These are phyloP conservation scores for Claviceps lovelessii DNA, from an alignment of 2,329 filamentous ascomycete genomes.

Conservation along the genomic window DNA sequence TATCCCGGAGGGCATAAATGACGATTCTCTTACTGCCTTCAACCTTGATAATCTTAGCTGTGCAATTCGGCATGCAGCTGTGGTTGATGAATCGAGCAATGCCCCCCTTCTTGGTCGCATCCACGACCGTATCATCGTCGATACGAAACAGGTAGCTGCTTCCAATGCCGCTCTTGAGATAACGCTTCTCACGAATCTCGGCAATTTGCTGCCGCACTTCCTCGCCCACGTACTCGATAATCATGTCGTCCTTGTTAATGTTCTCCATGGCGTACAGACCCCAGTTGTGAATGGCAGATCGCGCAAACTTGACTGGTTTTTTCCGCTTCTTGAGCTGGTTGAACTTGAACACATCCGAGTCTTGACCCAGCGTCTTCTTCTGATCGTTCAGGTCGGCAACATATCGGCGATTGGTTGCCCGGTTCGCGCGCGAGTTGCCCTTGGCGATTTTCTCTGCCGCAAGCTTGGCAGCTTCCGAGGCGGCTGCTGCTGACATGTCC, in stretches of 20 bases:
- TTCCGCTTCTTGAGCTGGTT: slow-evolving; percentile 99
- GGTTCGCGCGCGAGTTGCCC: slow-evolving; percentile 81
- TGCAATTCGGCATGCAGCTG: slow-evolving; percentile 95
- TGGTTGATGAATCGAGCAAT: slow-evolving; percentile 99
- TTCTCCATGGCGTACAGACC: slow-evolving; percentile 95
- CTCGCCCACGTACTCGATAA: slow-evolving; percentile 98
- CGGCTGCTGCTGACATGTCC: slow-evolving; percentile 48
- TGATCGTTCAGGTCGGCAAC: slow-evolving; percentile 92
- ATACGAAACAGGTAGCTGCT: slow-evolving; percentile 97
- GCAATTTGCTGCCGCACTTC: slow-evolving; percentile 94
- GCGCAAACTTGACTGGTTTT: slow-evolving; percentile 95
- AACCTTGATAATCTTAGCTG: slow-evolving; percentile 97
- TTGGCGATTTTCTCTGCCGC: slow-evolving; percentile 72
- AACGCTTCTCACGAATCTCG: slow-evolving; percentile 84
- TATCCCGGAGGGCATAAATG: slow-evolving; percentile 94
- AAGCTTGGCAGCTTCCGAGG: slow-evolving; percentile 57
- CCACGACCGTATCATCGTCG: slow-evolving; percentile 92
- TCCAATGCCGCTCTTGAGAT: slow-evolving; percentile 91
- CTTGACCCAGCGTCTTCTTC: slow-evolving; percentile 69
- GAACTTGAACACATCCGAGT: slow-evolving; percentile 88
- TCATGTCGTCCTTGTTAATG: slow-evolving; percentile 96
- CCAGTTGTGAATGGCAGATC: slow-evolving; percentile 98
- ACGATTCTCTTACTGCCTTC: slow-evolving; percentile 97
- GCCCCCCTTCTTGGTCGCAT: slow-evolving; percentile 95
- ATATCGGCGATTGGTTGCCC: slow-evolving; percentile 87